These are phyloP conservation scores for Skeletonema marinoi DNA, from an alignment of 108 stramenopile genomes.

Conservation along the genomic window DNA sequence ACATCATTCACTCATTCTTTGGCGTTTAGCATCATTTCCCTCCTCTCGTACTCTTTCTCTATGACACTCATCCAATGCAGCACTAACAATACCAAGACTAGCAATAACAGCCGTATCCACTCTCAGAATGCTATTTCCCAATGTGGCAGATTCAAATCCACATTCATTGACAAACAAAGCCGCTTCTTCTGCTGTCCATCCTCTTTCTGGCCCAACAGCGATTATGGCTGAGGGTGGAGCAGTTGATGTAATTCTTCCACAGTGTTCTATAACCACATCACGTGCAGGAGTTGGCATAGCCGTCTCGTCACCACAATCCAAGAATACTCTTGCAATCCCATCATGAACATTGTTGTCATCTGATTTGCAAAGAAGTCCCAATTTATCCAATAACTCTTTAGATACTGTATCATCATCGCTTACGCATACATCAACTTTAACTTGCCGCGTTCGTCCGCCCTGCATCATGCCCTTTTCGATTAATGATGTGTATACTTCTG, in stretches of 20 bases:
- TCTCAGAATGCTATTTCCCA: conserved; percentile 48
- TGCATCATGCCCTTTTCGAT: conserved; percentile 58
- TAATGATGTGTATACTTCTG: conserved; percentile 27
- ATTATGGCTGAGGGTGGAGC: conserved; percentile 23
- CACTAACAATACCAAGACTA: conserved; percentile 47
- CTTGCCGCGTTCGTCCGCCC: conserved; percentile 42
- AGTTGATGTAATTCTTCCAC: background rate
- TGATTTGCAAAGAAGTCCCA: conserved; percentile 22
- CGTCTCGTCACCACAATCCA: conserved; percentile 58
- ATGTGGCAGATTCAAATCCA: conserved; percentile 43
- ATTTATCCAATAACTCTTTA: conserved; percentile 14
- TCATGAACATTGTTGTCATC: background rate
- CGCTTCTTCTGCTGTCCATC: conserved; percentile 55
- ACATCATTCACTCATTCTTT: background rate
- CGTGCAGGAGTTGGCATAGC: conserved; percentile 27
- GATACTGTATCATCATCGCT: conserved; percentile 25
- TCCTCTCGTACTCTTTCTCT: background rate
- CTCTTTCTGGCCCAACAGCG: conserved; percentile 55
- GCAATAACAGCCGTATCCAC: conserved; percentile 54
- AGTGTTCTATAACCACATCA: conserved; percentile 33
- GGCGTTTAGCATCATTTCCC: background rate
- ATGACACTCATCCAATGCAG: conserved; percentile 43
- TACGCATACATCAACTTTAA: conserved; percentile 40
- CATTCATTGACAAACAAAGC: conserved; percentile 38
- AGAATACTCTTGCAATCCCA: conserved; percentile 35